Percentiles rank a stretch among this genome's conserved stretches.
Conservation (phyloP, 495 filamentous ascomycete genomes). For the Podospora conica region DNA sequence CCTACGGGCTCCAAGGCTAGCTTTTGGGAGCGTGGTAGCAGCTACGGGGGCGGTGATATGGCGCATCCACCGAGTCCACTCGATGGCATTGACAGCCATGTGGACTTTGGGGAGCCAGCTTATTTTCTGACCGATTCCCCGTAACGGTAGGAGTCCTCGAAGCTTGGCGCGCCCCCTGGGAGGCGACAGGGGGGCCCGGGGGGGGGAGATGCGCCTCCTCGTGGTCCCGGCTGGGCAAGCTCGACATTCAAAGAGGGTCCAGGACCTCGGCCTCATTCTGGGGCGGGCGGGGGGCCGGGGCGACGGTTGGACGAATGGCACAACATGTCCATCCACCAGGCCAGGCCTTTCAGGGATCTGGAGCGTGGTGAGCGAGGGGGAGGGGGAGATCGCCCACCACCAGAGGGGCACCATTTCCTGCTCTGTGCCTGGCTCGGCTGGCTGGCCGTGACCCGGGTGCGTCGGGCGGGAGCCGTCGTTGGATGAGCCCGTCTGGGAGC, state of each 20-base stretch:
- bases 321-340: background rate
- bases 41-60: slow-evolving; percentile 10
- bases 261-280: slow-evolving; percentile 8
- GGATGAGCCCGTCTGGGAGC: background rate
- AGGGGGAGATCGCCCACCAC: background rate
- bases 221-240: background rate
- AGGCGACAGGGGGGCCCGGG: background rate
- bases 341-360: slow-evolving; percentile 13
- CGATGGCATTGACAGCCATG: background rate
- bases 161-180: background rate
- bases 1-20: slow-evolving; percentile 10
- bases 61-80: slow-evolving; percentile 11
- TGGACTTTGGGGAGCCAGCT: background rate
- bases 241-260: background rate
- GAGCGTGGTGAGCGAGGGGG: slow-evolving; percentile 19
- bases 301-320: slow-evolving; percentile 7
- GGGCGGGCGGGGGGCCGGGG: slow-evolving; percentile 6
- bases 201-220: background rate
- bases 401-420: background rate
- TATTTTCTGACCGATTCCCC: background rate
- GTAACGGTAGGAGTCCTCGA: background rate
- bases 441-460: background rate
- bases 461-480: background rate
- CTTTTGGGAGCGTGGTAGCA: background rate
- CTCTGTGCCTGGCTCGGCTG: background rate